Evolutionary conservation across 345 rosid genomes (phyloP).

Genomic region (Durio zibethinus): DNA sequence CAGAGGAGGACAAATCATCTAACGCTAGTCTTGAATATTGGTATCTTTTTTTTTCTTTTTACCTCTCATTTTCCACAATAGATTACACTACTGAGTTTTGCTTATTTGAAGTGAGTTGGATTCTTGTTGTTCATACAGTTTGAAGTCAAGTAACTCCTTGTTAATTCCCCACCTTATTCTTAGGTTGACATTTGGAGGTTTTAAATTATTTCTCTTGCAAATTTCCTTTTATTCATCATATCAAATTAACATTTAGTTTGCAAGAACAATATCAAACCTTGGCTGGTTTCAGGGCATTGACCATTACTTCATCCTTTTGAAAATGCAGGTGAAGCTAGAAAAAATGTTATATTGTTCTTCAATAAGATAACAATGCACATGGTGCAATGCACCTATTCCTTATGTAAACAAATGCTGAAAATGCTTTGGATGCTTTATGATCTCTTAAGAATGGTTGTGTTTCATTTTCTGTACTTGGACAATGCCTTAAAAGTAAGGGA

Average conservation of each 20-base stretch:
- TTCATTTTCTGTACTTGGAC: background rate
- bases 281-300: background rate
- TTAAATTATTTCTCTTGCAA: background rate
- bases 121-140: background rate
- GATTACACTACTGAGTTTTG: background rate
- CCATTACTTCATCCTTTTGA: background rate
- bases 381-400: background rate
- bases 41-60: conserved; percentile 29
- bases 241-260: background rate
- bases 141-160: background rate
- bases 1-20: conserved; percentile 92
- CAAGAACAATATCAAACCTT: background rate
- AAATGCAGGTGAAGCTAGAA: background rate
- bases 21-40: conserved; percentile 88
- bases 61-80: background rate
- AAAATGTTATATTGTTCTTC: background rate
- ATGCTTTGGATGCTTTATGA: background rate
- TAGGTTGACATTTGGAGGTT: background rate
- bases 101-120: background rate
- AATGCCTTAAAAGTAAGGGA: background rate
- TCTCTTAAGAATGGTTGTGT: background rate
- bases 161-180: background rate
- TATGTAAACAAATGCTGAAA: background rate
- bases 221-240: background rate
- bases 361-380: background rate